phyloP scores from a whole-genome alignment of 1,139 yeast species.

The Pichia sp. region DNA sequence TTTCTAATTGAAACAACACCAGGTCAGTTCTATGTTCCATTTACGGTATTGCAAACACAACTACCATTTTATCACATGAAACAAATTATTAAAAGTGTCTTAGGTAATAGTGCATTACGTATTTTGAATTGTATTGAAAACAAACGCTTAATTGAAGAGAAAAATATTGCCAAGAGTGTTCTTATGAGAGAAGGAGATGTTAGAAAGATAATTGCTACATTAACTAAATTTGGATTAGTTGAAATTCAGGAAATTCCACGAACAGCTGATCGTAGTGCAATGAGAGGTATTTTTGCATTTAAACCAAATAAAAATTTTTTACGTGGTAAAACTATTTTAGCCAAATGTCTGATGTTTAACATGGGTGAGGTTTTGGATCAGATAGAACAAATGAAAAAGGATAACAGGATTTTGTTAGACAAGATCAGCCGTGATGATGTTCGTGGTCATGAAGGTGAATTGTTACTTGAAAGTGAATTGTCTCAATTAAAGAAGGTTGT shows the following conservation, averaged over 20 bases:
- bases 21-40: conserved; percentile 42
- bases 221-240: conserved; percentile 52
- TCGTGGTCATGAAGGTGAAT: conserved; percentile 69
- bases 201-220: conserved; percentile 52
- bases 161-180: conserved; percentile 69
- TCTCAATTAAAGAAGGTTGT: conserved; percentile 60
- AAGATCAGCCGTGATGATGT: conserved; percentile 90
- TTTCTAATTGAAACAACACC: conserved; percentile 41
- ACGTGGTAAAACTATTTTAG: conserved; percentile 31
- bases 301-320: conserved; percentile 39
- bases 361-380: conserved; percentile 60
- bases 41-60: conserved; percentile 36
- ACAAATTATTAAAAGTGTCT: conserved; percentile 24
- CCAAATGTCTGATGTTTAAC: conserved; percentile 54
- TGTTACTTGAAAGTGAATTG: conserved; percentile 68
- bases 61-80: conserved; percentile 47
- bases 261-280: conserved; percentile 86
- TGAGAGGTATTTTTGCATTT: conserved; percentile 78
- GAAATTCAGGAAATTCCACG: conserved; percentile 91
- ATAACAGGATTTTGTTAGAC: conserved; percentile 61
- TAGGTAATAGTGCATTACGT: conserved; percentile 27
- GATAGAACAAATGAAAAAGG: conserved; percentile 50
- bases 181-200: conserved; percentile 72
- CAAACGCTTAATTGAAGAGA: conserved; percentile 74
- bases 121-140: conserved; percentile 33